Percentiles rank a stretch among this genome's conserved stretches.
Conservation (phyloP, 352 stramenopile genomes). For the Pythium brassicae region DNA sequence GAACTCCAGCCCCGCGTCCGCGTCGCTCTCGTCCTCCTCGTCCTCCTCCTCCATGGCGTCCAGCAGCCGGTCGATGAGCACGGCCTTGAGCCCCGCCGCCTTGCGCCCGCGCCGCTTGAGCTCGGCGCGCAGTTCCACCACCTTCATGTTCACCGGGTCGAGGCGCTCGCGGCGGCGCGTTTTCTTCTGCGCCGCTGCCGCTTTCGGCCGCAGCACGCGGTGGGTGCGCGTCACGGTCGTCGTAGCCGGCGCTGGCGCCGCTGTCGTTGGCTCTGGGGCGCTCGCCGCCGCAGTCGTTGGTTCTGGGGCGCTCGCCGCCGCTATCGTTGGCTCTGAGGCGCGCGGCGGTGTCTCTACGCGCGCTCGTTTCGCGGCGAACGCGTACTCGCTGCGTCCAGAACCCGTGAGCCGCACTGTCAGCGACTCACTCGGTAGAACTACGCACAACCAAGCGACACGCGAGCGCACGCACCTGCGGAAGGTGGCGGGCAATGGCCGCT, state of each 20-base stretch:
- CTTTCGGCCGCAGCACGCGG: conserved; percentile 29
- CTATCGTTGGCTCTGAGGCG: neutral
- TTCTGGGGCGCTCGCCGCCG: conserved; percentile 1
- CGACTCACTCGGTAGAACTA: too few species aligned
- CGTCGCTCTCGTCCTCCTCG: conserved; percentile 20
- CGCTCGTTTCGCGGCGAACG: conserved; percentile 12
- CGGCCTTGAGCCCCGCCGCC: conserved; percentile 46
- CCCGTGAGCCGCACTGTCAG: too few species aligned
- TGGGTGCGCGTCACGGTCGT: conserved; percentile 41
- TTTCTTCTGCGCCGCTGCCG: conserved; percentile 17
- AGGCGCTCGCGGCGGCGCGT: conserved; percentile 6
- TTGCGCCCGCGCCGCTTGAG: conserved; percentile 57
- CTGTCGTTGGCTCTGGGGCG: neutral
- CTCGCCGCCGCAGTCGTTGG: neutral
- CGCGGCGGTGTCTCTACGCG: neutral
- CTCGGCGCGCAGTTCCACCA: conserved; percentile 53
- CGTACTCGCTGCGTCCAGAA: conserved; percentile 8
- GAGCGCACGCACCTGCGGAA: conserved; percentile 16
- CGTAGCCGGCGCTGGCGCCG: neutral
- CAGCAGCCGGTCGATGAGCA: conserved; percentile 40
- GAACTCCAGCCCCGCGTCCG: conserved; percentile 18
- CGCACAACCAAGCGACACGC: neutral
- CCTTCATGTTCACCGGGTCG: conserved; percentile 27
- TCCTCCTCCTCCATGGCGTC: conserved; percentile 41
- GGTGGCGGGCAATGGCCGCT: conserved; percentile 9